phyloP scores from a whole-genome alignment of 306 rosid species.

The Quercus variabilis region DNA sequence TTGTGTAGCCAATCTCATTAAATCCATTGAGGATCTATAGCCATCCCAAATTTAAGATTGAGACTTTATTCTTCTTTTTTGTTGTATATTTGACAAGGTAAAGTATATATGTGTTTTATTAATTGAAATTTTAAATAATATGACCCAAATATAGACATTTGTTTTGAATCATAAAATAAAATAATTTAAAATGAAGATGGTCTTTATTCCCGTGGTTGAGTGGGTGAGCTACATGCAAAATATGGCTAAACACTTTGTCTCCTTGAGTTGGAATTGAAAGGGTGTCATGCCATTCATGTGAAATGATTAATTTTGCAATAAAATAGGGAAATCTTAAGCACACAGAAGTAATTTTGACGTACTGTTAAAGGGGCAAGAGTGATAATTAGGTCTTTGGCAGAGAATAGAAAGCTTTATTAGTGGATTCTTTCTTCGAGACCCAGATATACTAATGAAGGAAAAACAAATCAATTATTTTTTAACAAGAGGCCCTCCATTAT shows the following conservation, averaged over 20 bases:
- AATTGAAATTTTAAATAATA: too few relatives aligned
- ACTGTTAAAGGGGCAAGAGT: constrained; percentile 6
- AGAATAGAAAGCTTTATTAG: constrained; percentile 16
- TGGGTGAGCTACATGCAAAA: neutral
- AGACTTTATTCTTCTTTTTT: too few relatives aligned
- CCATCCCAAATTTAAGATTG: too few relatives aligned
- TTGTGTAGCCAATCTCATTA: too few relatives aligned
- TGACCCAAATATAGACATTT: too few relatives aligned
- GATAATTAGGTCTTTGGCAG: constrained; percentile 27
- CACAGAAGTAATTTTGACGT: neutral
- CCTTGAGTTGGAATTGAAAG: neutral
- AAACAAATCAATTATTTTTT: neutral
- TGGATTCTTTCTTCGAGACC: constrained; percentile 28
- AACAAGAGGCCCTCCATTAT: neutral
- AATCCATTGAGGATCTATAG: too few relatives aligned
- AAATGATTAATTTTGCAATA: neutral
- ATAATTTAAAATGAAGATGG: too few relatives aligned
- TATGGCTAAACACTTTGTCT: neutral
- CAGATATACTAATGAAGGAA: constrained; percentile 20
- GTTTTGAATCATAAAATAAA: too few relatives aligned
- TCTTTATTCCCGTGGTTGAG: neutral
- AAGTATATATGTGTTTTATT: too few relatives aligned
- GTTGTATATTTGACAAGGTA: too few relatives aligned
- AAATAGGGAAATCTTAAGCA: constrained; percentile 2
- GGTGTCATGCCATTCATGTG: neutral